A percentile compares a stretch with the other conserved stretches of the same genome.
Evolutionary conservation across 2,329 filamentous ascomycete species (phyloP).

Genomic region (Diaporthe sp.): DNA sequence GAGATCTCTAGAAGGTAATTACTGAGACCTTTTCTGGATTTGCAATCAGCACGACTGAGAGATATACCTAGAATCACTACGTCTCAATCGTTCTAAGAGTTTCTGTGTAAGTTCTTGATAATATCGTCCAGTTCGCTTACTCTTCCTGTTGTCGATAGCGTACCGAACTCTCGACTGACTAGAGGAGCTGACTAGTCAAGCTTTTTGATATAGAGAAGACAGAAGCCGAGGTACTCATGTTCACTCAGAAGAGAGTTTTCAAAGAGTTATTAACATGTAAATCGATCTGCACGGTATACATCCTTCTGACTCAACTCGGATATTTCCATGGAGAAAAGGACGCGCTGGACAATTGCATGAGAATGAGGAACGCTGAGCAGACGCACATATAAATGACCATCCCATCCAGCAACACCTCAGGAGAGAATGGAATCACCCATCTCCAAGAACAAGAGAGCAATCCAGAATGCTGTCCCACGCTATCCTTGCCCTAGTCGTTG

Average conservation of each 20-base stretch:
- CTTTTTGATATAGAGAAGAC: not conserved
- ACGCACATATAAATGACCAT: not conserved
- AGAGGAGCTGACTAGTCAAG: constrained; percentile 2
- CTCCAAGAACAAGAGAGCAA: not conserved
- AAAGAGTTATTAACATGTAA: not conserved
- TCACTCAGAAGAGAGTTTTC: not conserved
- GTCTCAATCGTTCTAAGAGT: too few species aligned
- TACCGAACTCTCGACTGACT: not conserved
- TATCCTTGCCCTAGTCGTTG: constrained; percentile 16
- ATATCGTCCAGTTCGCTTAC: not conserved
- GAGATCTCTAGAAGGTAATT: not conserved
- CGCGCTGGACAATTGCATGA: not conserved
- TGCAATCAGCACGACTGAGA: too few species aligned
- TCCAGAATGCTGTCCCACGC: constrained; percentile 13
- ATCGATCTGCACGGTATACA: not conserved
- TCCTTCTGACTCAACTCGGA: not conserved
- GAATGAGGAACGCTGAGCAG: not conserved
- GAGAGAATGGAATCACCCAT: not conserved
- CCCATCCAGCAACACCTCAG: not conserved
- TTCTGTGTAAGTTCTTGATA: not conserved
- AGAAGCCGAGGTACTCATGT: not conserved
- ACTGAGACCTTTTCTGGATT: not conserved
- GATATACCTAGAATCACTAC: rapidly evolving
- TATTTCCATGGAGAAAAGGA: not conserved
- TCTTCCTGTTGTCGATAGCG: not conserved